Base-by-base conservation (phyloP, 1,284 basidiomycete genomes). In the Afroboletus lepidellus region DNA sequence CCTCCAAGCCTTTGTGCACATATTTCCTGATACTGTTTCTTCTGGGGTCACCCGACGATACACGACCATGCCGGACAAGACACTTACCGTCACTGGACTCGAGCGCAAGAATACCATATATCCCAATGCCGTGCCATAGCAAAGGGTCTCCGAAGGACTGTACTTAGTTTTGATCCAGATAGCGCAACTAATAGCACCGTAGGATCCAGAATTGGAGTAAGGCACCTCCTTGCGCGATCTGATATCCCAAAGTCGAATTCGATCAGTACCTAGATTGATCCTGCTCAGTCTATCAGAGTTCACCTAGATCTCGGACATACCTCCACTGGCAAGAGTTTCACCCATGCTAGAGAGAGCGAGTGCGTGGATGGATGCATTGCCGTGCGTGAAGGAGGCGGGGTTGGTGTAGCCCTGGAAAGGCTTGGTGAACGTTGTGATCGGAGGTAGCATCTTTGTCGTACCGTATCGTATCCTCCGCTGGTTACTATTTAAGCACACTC, bases 11-110 rank as follows among this genome's bases (percentile, higher is more conserved):
- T 41, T 29, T 32, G 46, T 15, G 32, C 7, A 1, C 57, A 58
- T 7, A 56, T 48, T 30, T 59, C 37, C 46, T 59, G 45, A 37
- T 41, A 58, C 4, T 36, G 32, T 29, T 54, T 36, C 51, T 53
- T 41, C 16, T 27, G 15, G 16, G 13, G 16, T 41, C 39, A 41
- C 8, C n/a, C 13, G 12, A 18, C 3, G 13, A 34, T n/a, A 33
- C 33, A 30, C 11, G 15, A 18, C 33, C n/a, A 34, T n/a, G 4
- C 16, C 33, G 6, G 8, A 18, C 6, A 34, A 16, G 16, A 20
- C 3, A 20, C 41, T 13, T 15, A 42, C 41, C 7, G 8, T 18
- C 1, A 21, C 29, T 2, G 41, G 8, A 21, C 27, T 30, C 0
- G n/a, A 11, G 5, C 8, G 27, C 18, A 42, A 16, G 9, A 45